These are phyloP conservation scores for Globisporangium canariense DNA, from an alignment of 352 stramenopile genomes.

Conservation along the genomic window DNA sequence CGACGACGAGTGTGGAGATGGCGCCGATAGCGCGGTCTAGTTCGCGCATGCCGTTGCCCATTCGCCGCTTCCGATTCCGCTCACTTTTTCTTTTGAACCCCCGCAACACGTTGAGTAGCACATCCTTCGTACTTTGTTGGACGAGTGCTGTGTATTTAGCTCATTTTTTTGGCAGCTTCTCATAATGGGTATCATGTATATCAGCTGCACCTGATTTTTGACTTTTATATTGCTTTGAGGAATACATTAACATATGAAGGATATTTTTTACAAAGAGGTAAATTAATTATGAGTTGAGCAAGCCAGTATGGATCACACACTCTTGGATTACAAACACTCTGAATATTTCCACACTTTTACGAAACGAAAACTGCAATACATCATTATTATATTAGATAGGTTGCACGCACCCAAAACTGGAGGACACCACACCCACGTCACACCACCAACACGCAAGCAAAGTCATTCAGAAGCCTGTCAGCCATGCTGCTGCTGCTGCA, in stretches of 20 bases:
- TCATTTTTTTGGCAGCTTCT: constrained; percentile 4
- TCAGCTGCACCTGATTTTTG: background rate
- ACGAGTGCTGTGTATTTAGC: background rate
- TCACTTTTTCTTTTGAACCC: constrained; percentile 8
- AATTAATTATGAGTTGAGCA: background rate
- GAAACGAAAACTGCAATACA: constrained; percentile 13
- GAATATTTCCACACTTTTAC: constrained; percentile 11
- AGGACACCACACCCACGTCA: background rate
- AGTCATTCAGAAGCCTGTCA: background rate
- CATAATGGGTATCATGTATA: background rate
- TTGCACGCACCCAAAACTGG: background rate
- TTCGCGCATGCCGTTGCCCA: constrained; percentile 64
- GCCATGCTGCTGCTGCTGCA: background rate
- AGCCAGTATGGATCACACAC: background rate
- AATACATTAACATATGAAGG: background rate
- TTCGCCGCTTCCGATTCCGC: constrained; percentile 9
- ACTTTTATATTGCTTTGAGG: background rate
- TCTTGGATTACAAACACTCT: constrained; percentile 9
- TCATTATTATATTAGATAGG: constrained; percentile 7
- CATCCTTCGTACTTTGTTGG: constrained; percentile 16
- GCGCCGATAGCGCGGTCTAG: constrained; percentile 77
- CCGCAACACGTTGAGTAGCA: background rate
- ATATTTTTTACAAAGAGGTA: background rate
- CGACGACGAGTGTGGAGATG: constrained; percentile 71
- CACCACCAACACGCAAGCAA: background rate